Conservation (phyloP, 495 filamentous ascomycete genomes). For the Pseudomonodictys pantanalensis region DNA sequence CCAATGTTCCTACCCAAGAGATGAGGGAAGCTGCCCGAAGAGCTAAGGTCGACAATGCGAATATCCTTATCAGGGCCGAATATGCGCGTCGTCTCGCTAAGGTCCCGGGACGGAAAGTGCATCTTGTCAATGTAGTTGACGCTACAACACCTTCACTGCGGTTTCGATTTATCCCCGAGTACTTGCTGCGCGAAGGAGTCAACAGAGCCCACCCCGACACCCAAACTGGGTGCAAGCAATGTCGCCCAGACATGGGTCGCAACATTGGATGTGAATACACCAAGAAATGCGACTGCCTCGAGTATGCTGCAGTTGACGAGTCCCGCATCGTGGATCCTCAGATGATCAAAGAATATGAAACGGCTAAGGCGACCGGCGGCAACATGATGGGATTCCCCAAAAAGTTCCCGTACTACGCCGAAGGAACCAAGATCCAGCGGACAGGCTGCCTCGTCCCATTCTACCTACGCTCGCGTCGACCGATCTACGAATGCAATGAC, state of each 20-base stretch:
- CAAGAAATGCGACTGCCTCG: slow-evolving; percentile 39
- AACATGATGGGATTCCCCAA: slow-evolving; percentile 37
- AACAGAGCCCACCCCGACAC: slow-evolving; percentile 32
- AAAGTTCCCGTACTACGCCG: slow-evolving; percentile 40
- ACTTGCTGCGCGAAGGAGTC: slow-evolving; percentile 37
- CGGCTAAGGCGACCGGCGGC: background rate
- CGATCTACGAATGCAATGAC: slow-evolving; percentile 81
- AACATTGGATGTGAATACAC: slow-evolving; percentile 44
- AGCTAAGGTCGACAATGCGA: slow-evolving; percentile 18
- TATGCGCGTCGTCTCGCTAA: slow-evolving; percentile 31
- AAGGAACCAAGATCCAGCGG: slow-evolving; percentile 13
- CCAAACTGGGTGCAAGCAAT: slow-evolving; percentile 37
- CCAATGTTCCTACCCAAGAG: slow-evolving; percentile 33
- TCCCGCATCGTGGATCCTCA: slow-evolving; percentile 14
- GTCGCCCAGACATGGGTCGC: slow-evolving; percentile 41
- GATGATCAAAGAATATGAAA: background rate
- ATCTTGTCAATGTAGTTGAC: slow-evolving; percentile 37
- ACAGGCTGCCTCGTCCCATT: slow-evolving; percentile 36
- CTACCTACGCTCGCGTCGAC: slow-evolving; percentile 53
- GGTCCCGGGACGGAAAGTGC: slow-evolving; percentile 24
- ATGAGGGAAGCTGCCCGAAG: slow-evolving; percentile 34
- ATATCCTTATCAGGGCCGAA: slow-evolving; percentile 33
- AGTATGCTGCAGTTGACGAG: slow-evolving; percentile 42
- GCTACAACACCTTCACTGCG: slow-evolving; percentile 37
- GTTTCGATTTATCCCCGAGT: slow-evolving; percentile 40